These are phyloP conservation scores for Isochrysis galbana DNA, from an alignment of 78 protist species.

Conservation along the genomic window DNA sequence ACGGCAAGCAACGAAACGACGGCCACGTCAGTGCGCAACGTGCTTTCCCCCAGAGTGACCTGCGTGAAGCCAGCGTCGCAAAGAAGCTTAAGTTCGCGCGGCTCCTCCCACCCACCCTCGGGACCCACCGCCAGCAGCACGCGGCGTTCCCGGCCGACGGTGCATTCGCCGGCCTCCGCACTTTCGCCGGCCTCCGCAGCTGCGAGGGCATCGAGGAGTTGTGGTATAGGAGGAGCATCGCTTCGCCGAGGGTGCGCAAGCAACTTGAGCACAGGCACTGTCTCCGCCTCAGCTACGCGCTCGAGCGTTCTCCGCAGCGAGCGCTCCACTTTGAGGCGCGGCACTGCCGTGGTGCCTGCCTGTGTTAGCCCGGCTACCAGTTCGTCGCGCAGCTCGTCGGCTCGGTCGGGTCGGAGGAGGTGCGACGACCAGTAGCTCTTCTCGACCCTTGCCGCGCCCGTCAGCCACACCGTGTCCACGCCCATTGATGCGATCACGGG, in stretches of 20 bases:
- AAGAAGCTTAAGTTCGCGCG: neutral
- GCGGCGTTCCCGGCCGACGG: neutral
- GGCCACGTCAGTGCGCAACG: neutral
- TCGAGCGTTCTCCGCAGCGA: neutral
- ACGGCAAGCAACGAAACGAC: neutral
- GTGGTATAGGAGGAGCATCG: neutral
- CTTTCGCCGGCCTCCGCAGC: neutral
- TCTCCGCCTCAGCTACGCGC: neutral
- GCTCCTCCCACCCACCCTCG: conserved; percentile 15
- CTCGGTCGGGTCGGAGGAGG: neutral
- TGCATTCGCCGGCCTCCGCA: neutral
- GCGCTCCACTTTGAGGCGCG: neutral
- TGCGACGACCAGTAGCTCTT: neutral
- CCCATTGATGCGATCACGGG: neutral
- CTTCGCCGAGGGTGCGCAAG: neutral
- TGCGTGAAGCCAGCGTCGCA: neutral
- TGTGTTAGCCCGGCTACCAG: neutral
- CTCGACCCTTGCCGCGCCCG: neutral
- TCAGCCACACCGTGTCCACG: neutral
- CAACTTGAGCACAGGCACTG: neutral
- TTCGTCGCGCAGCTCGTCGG: neutral
- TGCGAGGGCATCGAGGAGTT: neutral
- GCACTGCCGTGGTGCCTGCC: neutral
- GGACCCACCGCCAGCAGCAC: neutral
- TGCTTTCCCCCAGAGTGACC: neutral